Evolutionary conservation across 176 grass and related monocot species (phyloP).

Genomic region (Paspalum vaginatum): DNA sequence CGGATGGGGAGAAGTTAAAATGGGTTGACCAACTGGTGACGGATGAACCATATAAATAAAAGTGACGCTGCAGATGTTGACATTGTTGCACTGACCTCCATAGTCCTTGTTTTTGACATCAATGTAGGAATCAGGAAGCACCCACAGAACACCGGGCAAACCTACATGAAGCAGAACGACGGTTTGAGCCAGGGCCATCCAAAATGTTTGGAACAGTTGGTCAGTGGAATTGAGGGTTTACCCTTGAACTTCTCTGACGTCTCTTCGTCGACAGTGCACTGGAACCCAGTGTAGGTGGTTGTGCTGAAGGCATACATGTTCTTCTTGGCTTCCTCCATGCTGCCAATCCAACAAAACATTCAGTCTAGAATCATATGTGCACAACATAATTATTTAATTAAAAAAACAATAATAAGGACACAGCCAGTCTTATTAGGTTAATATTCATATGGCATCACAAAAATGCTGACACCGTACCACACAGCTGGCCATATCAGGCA

Average conservation of each 20-base stretch:
- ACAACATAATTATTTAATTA: neutral
- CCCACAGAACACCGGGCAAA: slow-evolving; percentile 86
- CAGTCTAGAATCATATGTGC: neutral
- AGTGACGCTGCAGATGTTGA: neutral
- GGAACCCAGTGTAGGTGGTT: slow-evolving; percentile 90
- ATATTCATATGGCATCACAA: neutral
- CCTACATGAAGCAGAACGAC: slow-evolving; percentile 28
- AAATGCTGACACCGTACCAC: neutral
- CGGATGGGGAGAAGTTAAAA: neutral
- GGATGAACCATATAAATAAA: neutral
- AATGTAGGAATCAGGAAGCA: slow-evolving; percentile 93
- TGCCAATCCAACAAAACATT: slow-evolving; percentile 29
- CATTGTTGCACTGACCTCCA: slow-evolving; percentile 57
- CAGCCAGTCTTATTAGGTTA: neutral
- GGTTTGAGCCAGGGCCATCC: slow-evolving; percentile 11
- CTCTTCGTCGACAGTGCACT: slow-evolving; percentile 89
- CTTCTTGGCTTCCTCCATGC: slow-evolving; percentile 98
- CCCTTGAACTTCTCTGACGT: slow-evolving; percentile 96
- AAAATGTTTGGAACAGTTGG: neutral
- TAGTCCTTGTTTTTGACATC: slow-evolving; percentile 98
- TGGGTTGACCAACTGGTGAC: neutral
- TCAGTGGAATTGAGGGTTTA: slow-evolving; percentile 34
- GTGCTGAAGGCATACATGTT: slow-evolving; percentile 98
- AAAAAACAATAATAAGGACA: neutral
- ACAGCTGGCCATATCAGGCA: neutral